Evolutionary conservation across 1,284 basidiomycete species (phyloP).

Genomic region (Schizophyllum commune): DNA sequence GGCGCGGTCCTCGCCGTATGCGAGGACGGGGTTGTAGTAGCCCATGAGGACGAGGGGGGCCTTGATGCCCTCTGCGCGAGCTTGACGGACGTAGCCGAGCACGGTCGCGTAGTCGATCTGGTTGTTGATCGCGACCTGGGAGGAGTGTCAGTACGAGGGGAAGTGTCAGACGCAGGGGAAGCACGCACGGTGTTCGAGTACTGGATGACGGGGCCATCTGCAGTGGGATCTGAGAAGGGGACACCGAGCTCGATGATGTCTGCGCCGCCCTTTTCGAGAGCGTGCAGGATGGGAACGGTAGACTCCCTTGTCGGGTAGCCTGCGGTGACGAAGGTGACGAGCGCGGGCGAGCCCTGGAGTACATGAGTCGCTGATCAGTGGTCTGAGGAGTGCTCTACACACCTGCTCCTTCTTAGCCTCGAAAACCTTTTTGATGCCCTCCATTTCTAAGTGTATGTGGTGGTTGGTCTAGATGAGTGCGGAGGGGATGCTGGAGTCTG

Average conservation of each 20-base stretch:
- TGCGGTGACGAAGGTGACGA: conserved; percentile 89
- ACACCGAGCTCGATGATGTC: conserved; percentile 96
- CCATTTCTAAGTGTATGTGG: too few relatives aligned
- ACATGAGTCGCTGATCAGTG: neutral
- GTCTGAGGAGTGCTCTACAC: conserved; percentile 5
- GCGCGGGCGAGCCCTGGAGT: conserved; percentile 56
- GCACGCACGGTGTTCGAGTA: conserved; percentile 82
- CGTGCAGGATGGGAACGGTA: conserved; percentile 85
- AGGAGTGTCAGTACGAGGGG: conserved; percentile 3
- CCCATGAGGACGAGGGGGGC: conserved; percentile 93
- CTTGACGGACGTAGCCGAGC: conserved; percentile 72
- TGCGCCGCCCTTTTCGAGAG: conserved; percentile 88
- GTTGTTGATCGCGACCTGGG: conserved; percentile 76
- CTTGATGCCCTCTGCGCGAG: conserved; percentile 75
- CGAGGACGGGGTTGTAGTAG: conserved; percentile 94
- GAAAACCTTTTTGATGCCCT: conserved; percentile 71
- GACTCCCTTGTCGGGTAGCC: conserved; percentile 76
- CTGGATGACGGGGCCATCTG: conserved; percentile 91
- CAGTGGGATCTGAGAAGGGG: conserved; percentile 95
- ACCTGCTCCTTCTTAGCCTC: conserved; percentile 65
- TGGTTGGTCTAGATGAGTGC: too few relatives aligned
- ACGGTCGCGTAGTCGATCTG: conserved; percentile 72
- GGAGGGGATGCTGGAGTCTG: too few relatives aligned
- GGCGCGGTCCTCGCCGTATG: conserved; percentile 92
- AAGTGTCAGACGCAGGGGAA: conserved; percentile 1